A percentile compares a stretch with the other conserved stretches of the same genome.
Evolutionary conservation across 108 stramenopile species (phyloP).

Genomic region (Pseudonitzschia multistriata): DNA sequence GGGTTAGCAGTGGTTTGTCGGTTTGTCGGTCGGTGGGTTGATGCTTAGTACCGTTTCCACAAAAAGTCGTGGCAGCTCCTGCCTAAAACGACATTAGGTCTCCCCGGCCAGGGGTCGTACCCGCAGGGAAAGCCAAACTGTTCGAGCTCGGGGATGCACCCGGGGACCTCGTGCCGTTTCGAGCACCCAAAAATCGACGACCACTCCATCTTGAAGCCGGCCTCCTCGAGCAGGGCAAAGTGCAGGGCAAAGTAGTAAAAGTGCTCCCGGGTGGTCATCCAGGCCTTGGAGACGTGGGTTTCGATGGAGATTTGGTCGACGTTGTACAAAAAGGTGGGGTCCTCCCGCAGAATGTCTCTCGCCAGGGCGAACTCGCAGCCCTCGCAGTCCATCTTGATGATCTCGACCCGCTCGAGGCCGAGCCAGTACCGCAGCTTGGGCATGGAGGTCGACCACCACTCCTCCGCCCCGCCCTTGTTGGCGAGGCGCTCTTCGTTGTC

Average conservation of each 20-base stretch:
- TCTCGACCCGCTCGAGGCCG: slow-evolving; percentile 37
- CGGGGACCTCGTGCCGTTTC: slow-evolving; percentile 49
- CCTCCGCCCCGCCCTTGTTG: slow-evolving; percentile 40
- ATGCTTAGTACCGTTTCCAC: slow-evolving; percentile 18
- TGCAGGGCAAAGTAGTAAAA: slow-evolving; percentile 60
- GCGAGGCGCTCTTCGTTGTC: slow-evolving; percentile 48
- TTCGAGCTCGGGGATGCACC: slow-evolving; percentile 49
- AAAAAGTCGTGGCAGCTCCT: slow-evolving; percentile 34
- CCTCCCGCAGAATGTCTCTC: slow-evolving; percentile 57
- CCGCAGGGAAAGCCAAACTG: slow-evolving; percentile 49
- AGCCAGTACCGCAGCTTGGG: slow-evolving; percentile 45
- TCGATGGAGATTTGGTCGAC: slow-evolving; percentile 65
- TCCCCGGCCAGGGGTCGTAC: slow-evolving; percentile 42
- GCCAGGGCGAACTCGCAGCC: slow-evolving; percentile 63
- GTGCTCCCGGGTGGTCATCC: slow-evolving; percentile 53
- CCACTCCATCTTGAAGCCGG: slow-evolving; percentile 53
- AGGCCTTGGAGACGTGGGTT: slow-evolving; percentile 56
- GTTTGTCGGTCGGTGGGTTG: too few relatives aligned
- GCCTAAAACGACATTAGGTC: slow-evolving; percentile 35
- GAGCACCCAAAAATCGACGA: slow-evolving; percentile 37
- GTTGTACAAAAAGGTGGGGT: slow-evolving; percentile 51
- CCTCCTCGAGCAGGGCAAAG: slow-evolving; percentile 61
- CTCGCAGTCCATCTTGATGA: slow-evolving; percentile 61
- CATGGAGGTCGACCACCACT: slow-evolving; percentile 53
- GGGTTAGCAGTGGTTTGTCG: not conserved